Evolutionary conservation across 495 filamentous ascomycete species (phyloP).

Genomic region (Aspergillus hancockii): DNA sequence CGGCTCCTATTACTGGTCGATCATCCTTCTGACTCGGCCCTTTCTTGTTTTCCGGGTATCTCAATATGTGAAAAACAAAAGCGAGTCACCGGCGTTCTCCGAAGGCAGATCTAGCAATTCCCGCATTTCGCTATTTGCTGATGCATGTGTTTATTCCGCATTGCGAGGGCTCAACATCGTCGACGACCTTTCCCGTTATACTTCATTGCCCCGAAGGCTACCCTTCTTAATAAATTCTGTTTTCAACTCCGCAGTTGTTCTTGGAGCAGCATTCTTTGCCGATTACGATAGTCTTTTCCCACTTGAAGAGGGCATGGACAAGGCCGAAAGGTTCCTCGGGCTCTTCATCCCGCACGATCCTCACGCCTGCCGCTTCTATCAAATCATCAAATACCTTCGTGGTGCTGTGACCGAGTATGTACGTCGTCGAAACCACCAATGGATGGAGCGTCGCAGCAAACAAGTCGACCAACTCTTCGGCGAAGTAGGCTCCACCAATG

Average conservation of each 20-base stretch:
- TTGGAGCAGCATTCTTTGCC: conserved; percentile 70
- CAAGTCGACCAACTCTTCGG: conserved; percentile 45
- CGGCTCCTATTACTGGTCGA: conserved; percentile 71
- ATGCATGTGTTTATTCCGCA: conserved; percentile 70
- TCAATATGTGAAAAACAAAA: conserved; percentile 43
- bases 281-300: conserved; percentile 59
- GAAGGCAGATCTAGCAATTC: conserved; percentile 32
- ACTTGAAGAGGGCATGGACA: conserved; percentile 55
- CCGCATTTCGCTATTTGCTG: conserved; percentile 64
- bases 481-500: conserved; percentile 29
- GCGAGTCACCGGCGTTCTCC: conserved; percentile 22
- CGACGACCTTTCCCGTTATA: conserved; percentile 55
- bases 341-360: conserved; percentile 65
- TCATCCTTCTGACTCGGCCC: conserved; percentile 67
- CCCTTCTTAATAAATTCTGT: conserved; percentile 74
- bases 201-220: conserved; percentile 65
- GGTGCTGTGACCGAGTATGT: conserved; percentile 52
- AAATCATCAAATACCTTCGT: conserved; percentile 64
- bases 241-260: conserved; percentile 68
- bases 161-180: conserved; percentile 65
- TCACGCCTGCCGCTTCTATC: conserved; percentile 63
- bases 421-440: conserved; percentile 36
- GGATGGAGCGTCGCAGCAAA: conserved; percentile 40
- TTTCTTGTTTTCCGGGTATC: conserved; percentile 63
- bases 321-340: conserved; percentile 59